Evolutionary conservation across 2,329 filamentous ascomycete genomes (phyloP), one percentile per base, ranked within the genome.

Genomic region (Alternaria solani): DNA sequence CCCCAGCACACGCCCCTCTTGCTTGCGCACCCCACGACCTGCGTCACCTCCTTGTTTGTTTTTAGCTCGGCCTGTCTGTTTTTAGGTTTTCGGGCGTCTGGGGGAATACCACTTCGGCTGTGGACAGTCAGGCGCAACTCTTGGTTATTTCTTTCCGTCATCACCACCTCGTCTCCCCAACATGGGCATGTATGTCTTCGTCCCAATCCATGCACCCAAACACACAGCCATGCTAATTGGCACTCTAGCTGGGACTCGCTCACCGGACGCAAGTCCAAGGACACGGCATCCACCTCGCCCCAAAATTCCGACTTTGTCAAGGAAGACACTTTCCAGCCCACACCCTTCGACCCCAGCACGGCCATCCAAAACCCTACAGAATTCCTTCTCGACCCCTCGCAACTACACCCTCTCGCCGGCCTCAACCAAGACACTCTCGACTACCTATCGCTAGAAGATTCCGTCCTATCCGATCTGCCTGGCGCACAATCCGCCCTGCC

Each of bases 361-460:
- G 88, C 81, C 61, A 78, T 88, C 55, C 89, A 91, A 80, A 93
- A 94, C 80, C 91, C 95, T 72, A 90, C 92, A 74, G 90, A 92
- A 57, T 97, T 99, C 81, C 88, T 98, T 61, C 88, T 93, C 79
- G 95, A 99, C 80, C 92, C 94, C 9, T 89, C 93, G 65, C 87
- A 91, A 79, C 86, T 99, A 72, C 95, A 99, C 80, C 95, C 96
- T 46, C 89, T 99, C 57, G 93, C 95, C 55, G 95, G 95, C 69
- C 84, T 99, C 64, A 93, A 97, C 83, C 89, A 92, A 82, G 92
- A 97, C 72, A 92, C 91, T 0, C 89, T 99, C 73, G 95, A 99
- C 80, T 99, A 99, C 81, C 87, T 99, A 67, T 90, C 91, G 26
- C 89, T 99, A 75, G 95, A 99, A 81, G 96, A 99, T 78, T 92